Evolutionary conservation across 1,284 basidiomycete genomes (phyloP).

Genomic region (Phellopilus nigrolimitatus): DNA sequence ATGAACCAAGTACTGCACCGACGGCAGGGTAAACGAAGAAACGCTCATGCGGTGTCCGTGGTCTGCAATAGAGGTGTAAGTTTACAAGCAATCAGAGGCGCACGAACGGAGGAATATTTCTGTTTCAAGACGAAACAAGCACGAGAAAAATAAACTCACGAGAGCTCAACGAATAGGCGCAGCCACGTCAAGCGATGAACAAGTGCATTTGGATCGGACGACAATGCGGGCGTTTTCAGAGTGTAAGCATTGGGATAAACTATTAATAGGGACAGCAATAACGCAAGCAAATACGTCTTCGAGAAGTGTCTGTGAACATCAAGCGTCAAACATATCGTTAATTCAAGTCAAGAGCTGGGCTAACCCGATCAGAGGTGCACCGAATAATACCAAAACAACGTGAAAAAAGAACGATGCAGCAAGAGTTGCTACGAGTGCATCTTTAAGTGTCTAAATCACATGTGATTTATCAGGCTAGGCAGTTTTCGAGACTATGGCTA

Average conservation of each 20-base stretch:
- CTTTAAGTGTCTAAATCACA: constrained; percentile 36
- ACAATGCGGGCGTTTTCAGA: constrained; percentile 58
- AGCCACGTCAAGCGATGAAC: constrained; percentile 59
- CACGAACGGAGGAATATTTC: not conserved
- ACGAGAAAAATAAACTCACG: constrained; percentile 45
- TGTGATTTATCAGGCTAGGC: not conserved
- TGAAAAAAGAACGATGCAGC: constrained; percentile 45
- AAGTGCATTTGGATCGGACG: constrained; percentile 36
- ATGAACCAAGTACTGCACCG: constrained; percentile 71
- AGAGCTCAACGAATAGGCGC: constrained; percentile 73
- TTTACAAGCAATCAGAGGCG: not conserved
- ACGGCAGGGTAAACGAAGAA: constrained; percentile 75
- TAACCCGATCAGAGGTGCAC: constrained; percentile 66
- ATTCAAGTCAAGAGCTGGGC: constrained; percentile 24
- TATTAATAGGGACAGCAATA: constrained; percentile 64
- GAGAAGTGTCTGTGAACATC: constrained; percentile 37
- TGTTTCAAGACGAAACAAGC: too few relatives aligned
- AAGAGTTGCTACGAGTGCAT: constrained; percentile 53
- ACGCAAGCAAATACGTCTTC: constrained; percentile 64
- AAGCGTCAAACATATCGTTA: constrained; percentile 16
- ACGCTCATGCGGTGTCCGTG: constrained; percentile 64
- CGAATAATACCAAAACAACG: constrained; percentile 58
- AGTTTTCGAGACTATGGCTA: not conserved
- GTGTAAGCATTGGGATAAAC: constrained; percentile 67
- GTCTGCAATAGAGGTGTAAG: constrained; percentile 37